Percentiles rank a stretch among this genome's conserved stretches.
These are phyloP conservation scores for Pyricularia sp. DNA, from an alignment of 2,329 filamentous ascomycete species.

Conservation along the genomic window DNA sequence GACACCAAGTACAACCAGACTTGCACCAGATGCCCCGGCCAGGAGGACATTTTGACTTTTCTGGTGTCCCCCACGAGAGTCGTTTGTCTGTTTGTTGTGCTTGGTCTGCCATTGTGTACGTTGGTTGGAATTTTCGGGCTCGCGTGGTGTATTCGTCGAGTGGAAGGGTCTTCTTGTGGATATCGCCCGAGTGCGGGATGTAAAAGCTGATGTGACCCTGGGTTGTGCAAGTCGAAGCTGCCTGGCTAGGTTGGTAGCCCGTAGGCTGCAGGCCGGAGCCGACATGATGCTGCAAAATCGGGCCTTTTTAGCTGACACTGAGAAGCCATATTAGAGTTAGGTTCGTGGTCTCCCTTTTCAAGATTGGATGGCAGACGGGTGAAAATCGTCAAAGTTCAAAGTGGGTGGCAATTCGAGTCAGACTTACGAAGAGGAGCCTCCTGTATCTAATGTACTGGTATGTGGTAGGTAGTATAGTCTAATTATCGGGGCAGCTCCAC, in stretches of 20 bases:
- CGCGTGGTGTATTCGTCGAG: not conserved
- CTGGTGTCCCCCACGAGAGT: not conserved
- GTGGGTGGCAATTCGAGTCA: not conserved
- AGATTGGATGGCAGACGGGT: not conserved
- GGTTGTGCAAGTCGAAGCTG: not conserved
- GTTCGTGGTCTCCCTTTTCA: not conserved
- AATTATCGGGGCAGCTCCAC: not conserved
- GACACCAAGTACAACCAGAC: not conserved
- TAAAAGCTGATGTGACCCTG: not conserved
- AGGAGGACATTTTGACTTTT: not conserved
- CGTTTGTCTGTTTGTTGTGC: not conserved
- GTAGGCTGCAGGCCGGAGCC: not conserved
- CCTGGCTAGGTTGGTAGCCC: not conserved
- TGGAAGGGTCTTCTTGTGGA: not conserved
- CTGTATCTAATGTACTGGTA: no score
- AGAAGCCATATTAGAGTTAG: not conserved
- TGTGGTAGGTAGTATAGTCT: not conserved
- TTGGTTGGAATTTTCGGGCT: not conserved
- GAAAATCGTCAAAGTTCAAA: not conserved
- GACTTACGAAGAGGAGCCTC: not conserved
- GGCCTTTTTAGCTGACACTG: not conserved
- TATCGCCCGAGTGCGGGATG: not conserved
- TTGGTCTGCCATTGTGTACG: not conserved
- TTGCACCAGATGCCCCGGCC: conserved; percentile 1
- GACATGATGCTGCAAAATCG: not conserved